Base-by-base conservation (phyloP, 1,139 yeast genomes). In the Kodamaea anthophila region DNA sequence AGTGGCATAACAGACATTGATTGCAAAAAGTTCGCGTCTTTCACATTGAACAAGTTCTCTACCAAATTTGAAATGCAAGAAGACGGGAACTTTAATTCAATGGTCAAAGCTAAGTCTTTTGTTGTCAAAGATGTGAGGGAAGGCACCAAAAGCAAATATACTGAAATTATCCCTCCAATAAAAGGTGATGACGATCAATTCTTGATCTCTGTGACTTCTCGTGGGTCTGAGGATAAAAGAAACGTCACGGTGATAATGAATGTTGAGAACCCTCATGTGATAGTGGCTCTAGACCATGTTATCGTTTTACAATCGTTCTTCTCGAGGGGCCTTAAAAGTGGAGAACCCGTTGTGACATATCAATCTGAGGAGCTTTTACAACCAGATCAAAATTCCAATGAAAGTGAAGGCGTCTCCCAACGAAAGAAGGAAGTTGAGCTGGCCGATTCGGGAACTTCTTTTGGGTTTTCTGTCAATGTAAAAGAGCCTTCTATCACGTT, bases 251-350 rank as follows among this genome's bases (percentile, higher is more conserved):
- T 60, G 0, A 66, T 80, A 46, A 53, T 84, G 8, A 75, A 86
- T 0, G 70, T 88, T 9, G 94, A 87, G 41, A 82, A 80, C 39
- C 96, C 97, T 0, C 74, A 70, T 36, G 70, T 83, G 12, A 78
- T 91, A 29, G 55, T 91, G 29, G 96, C 96, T 0, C 60, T 91
- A 40, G 98, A 88, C 46, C 88, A 85, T 50, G 48, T 91, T 24
- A 74, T 87, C 55, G 88, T 91, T 1, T 50, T 91, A 40, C 84
- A 84, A 43, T 56, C 69, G 0, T 84, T 82, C 51, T 53, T 65
- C 13, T 76, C 69, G 40, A 60, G 58, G 36, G 77, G 76, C 1
- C 37, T 57, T 21, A 58, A 50, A 25, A 33, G 37, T 13, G 55
- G 52, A 3, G 27, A 37, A 1, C 34, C 51, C 5, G 37, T 47